phyloP scores from a whole-genome alignment of 2,329 filamentous ascomycete genomes.

The Hypoxylon sp. region DNA sequence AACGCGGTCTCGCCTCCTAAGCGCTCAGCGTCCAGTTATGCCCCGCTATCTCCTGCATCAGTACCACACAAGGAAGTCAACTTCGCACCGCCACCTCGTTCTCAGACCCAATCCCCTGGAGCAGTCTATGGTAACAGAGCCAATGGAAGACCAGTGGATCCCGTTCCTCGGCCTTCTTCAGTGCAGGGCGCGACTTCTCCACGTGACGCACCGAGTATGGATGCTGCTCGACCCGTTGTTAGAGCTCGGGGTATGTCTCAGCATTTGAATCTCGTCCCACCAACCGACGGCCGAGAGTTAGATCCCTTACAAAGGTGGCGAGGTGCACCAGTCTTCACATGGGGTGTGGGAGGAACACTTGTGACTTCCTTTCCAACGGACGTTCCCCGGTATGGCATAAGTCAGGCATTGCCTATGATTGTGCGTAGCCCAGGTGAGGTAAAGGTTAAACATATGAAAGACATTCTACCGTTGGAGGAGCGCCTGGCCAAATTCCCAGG shows the following conservation, averaged over 20 bases:
- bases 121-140: conserved; percentile 60
- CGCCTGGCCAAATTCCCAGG: conserved; percentile 87
- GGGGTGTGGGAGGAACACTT: conserved; percentile 87
- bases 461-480: conserved; percentile 79
- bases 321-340: conserved; percentile 87
- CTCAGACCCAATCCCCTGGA: conserved; percentile 74
- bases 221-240: conserved; percentile 49
- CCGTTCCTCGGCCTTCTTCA: conserved; percentile 68
- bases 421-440: conserved; percentile 87
- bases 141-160: conserved; percentile 56
- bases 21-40: conserved; percentile 66
- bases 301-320: conserved; percentile 93
- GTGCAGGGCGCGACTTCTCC: conserved; percentile 63
- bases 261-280: conserved; percentile 70
- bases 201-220: conserved; percentile 42
- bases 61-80: conserved; percentile 54
- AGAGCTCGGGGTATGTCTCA: conserved; percentile 69
- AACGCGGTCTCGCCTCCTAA: conserved; percentile 70
- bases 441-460: conserved; percentile 81
- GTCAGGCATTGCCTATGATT: conserved; percentile 80
- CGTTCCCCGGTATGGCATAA: conserved; percentile 86
- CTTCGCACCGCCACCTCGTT: conserved; percentile 70
- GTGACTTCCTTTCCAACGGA: conserved; percentile 91
- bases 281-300: conserved; percentile 75
- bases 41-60: conserved; percentile 58